Evolutionary conservation across 768 basidiomycete species (phyloP).

Genomic region (Agrocybe chaxingu): DNA sequence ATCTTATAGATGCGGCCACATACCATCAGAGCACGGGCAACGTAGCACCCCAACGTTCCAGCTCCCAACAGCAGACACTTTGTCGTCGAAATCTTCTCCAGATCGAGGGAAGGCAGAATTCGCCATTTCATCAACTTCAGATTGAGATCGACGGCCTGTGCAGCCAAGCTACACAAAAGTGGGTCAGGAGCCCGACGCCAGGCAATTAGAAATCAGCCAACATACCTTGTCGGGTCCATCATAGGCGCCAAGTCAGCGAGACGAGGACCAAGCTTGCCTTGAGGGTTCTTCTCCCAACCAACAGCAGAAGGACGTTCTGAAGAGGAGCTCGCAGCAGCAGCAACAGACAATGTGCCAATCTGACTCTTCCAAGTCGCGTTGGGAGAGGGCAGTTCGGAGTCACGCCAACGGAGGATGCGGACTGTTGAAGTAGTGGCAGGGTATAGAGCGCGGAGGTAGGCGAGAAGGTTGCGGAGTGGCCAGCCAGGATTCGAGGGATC

Average conservation of each 20-base stretch:
- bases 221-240: constrained; percentile 88
- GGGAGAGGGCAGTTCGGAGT: constrained; percentile 44
- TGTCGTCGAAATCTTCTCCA: constrained; percentile 82
- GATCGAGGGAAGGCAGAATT: constrained; percentile 82
- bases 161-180: constrained; percentile 63
- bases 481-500: constrained; percentile 75
- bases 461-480: constrained; percentile 91
- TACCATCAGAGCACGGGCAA: constrained; percentile 89
- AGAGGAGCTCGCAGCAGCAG: constrained; percentile 11
- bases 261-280: constrained; percentile 84
- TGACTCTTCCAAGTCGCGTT: constrained; percentile 57
- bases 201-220: background rate
- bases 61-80: constrained; percentile 88
- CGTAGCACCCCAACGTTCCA: constrained; percentile 96
- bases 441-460: constrained; percentile 68
- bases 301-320: constrained; percentile 57
- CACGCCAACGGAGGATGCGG: constrained; percentile 77
- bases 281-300: constrained; percentile 94
- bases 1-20: constrained; percentile 7
- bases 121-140: constrained; percentile 98
- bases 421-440: constrained; percentile 45
- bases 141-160: constrained; percentile 97
- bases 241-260: constrained; percentile 90
- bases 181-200: background rate
- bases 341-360: constrained; percentile 48